Percentiles rank a stretch among this genome's conserved stretches.
These are phyloP conservation scores for Pestalotiopsis sp. DNA, from an alignment of 2,329 filamentous ascomycete species.

Conservation along the genomic window DNA sequence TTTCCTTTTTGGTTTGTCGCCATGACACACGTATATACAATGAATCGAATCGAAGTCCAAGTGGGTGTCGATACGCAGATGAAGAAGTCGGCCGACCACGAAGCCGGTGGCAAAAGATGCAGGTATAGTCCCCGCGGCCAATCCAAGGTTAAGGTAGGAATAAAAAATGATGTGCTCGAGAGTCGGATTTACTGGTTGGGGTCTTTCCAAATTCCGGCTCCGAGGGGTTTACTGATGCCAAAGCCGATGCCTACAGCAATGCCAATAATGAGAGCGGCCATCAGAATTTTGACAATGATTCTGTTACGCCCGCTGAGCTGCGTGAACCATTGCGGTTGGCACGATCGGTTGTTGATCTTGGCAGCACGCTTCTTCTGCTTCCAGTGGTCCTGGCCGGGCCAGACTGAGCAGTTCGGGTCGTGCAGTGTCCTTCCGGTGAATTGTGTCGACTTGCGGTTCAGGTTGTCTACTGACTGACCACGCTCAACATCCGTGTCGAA, in stretches of 20 bases:
- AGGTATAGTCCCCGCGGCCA: background rate
- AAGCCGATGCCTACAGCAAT: conserved; percentile 57
- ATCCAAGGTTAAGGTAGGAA: background rate
- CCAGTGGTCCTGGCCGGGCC: conserved; percentile 62
- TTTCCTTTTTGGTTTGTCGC: conserved; percentile 15
- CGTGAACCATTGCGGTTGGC: conserved; percentile 47
- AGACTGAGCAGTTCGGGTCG: conserved; percentile 54
- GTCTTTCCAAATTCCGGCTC: conserved; percentile 58
- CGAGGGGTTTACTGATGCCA: conserved; percentile 60
- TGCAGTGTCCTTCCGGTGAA: conserved; percentile 34
- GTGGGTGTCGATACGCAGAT: conserved; percentile 22
- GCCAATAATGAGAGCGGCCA: conserved; percentile 52
- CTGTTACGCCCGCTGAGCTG: conserved; percentile 53
- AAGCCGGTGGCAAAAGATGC: conserved; percentile 10
- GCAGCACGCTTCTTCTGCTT: conserved; percentile 58
- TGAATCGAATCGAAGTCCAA: conserved; percentile 18
- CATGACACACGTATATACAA: conserved; percentile 21
- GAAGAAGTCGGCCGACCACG: conserved; percentile 17
- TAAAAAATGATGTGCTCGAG: background rate
- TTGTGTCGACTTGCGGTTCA: conserved; percentile 31
- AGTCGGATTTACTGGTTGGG: conserved; percentile 19
- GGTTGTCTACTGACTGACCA: conserved; percentile 38
- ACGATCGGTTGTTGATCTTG: conserved; percentile 49
- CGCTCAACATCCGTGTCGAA: conserved; percentile 62
- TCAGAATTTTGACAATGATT: conserved; percentile 54